Conservation (phyloP, 2,329 filamentous ascomycete genomes). For the Hymenoscyphus repandus region DNA sequence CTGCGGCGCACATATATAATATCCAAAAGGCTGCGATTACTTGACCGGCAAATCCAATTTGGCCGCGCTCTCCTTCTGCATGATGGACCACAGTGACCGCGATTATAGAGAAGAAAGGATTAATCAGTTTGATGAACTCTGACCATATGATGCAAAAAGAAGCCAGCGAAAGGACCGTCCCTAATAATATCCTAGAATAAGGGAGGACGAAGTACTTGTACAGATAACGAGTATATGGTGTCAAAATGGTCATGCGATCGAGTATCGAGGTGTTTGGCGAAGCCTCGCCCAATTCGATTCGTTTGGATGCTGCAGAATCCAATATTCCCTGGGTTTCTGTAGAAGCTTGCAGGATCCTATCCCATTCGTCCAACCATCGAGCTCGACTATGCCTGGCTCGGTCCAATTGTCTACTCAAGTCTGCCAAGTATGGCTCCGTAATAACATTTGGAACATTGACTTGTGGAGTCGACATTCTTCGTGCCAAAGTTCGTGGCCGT, state of each 20-base stretch:
- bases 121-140: constrained; percentile 79
- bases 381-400: constrained; percentile 78
- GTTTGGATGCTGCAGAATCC: constrained; percentile 75
- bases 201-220: constrained; percentile 72
- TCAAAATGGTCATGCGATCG: constrained; percentile 57
- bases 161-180: constrained; percentile 64
- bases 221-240: constrained; percentile 76
- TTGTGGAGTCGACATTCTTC: constrained; percentile 38
- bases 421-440: constrained; percentile 88
- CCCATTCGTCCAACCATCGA: constrained; percentile 83
- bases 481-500: constrained; percentile 39
- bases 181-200: constrained; percentile 56
- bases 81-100: constrained; percentile 52
- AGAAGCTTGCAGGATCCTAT: constrained; percentile 68
- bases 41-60: constrained; percentile 83
- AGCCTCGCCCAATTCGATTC: constrained; percentile 65
- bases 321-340: constrained; percentile 73
- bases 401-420: constrained; percentile 76
- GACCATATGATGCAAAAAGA: constrained; percentile 89
- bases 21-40: constrained; percentile 82
- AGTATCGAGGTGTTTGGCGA: constrained; percentile 51
- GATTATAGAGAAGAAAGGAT: constrained; percentile 69
- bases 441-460: constrained; percentile 70
- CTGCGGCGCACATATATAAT: constrained; percentile 90
- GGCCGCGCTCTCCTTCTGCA: constrained; percentile 61